Percentiles rank a stretch among this genome's conserved stretches.
These are phyloP conservation scores for Pichia sp. DNA, from an alignment of 1,139 yeast genomes.

Conservation along the genomic window DNA sequence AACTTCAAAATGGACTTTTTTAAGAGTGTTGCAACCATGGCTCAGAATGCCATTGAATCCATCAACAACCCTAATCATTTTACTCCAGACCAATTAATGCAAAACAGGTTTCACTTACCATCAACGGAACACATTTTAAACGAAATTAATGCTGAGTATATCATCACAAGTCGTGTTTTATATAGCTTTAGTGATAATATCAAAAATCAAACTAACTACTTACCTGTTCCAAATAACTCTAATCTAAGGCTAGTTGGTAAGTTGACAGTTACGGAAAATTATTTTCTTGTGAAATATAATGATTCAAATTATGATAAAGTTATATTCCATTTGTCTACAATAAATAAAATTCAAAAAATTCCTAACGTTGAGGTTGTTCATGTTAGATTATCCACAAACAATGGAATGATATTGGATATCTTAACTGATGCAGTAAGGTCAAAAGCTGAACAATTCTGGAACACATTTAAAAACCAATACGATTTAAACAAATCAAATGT, in stretches of 20 bases:
- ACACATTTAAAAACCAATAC: conserved; percentile 5
- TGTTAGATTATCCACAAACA: conserved; percentile 61
- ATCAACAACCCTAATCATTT: conserved; percentile 32
- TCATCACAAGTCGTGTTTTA: conserved; percentile 11
- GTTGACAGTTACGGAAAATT: conserved; percentile 65
- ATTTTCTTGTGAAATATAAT: conserved; percentile 64
- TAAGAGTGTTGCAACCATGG: conserved; percentile 34
- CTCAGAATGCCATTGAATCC: conserved; percentile 28
- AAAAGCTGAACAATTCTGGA: conserved; percentile 68
- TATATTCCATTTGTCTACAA: conserved; percentile 65
- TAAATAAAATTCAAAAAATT: conserved; percentile 79
- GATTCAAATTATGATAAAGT: conserved; percentile 62
- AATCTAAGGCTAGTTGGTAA: conserved; percentile 44
- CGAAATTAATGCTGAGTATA: conserved; percentile 45
- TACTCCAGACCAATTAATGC: conserved; percentile 63
- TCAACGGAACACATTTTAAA: conserved; percentile 58
- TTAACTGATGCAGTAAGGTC: conserved; percentile 76
- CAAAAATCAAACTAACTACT: conserved; percentile 6
- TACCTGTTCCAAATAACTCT: conserved; percentile 24
- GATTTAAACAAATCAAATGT: conserved; percentile 32
- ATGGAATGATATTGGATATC: conserved; percentile 55
- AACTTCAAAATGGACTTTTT: conserved; percentile 34
- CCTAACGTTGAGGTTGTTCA: conserved; percentile 79
- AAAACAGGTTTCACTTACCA: conserved; percentile 63
- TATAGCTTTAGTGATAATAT: conserved; percentile 11